Evolutionary conservation across 2,329 filamentous ascomycete genomes (phyloP).

Genomic region (Tolypocladium endophyticum): DNA sequence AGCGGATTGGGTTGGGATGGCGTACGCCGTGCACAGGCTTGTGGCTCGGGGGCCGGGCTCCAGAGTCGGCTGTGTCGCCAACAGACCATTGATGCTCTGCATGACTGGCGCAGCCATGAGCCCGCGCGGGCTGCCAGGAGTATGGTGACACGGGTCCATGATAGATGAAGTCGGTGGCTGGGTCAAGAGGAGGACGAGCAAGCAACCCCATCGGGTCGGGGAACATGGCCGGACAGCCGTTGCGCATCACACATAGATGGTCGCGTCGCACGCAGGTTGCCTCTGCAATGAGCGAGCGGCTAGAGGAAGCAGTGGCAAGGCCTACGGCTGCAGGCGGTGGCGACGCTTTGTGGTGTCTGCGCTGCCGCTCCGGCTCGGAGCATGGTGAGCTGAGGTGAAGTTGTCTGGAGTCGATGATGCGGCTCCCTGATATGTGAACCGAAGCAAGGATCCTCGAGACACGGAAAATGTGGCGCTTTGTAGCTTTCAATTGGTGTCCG

Average conservation of each 20-base stretch:
- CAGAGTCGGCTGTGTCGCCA: constrained; percentile 1
- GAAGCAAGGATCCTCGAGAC: neutral
- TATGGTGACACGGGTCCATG: constrained; percentile 1
- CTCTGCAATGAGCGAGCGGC: neutral
- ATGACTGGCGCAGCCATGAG: constrained; percentile 1
- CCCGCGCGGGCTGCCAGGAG: neutral
- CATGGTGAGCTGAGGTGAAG: neutral
- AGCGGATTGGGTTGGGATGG: neutral
- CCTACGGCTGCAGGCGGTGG: neutral
- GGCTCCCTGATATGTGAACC: neutral
- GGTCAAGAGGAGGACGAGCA: neutral
- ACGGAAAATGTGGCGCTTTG: neutral
- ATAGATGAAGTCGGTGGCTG: constrained; percentile 4
- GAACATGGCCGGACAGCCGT: neutral
- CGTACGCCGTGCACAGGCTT: neutral
- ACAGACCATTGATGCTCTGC: constrained; percentile 4
- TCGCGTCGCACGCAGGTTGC: neutral
- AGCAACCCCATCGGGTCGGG: constrained; percentile 3
- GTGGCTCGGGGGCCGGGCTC: neutral
- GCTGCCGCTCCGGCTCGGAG: neutral
- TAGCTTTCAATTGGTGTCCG: neutral
- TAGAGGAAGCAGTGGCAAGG: neutral
- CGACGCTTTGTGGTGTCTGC: neutral
- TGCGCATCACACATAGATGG: neutral
- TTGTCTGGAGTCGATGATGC: neutral